Evolutionary conservation across 352 stramenopile species (phyloP).

Genomic region (Aphanomyces stellatus): DNA sequence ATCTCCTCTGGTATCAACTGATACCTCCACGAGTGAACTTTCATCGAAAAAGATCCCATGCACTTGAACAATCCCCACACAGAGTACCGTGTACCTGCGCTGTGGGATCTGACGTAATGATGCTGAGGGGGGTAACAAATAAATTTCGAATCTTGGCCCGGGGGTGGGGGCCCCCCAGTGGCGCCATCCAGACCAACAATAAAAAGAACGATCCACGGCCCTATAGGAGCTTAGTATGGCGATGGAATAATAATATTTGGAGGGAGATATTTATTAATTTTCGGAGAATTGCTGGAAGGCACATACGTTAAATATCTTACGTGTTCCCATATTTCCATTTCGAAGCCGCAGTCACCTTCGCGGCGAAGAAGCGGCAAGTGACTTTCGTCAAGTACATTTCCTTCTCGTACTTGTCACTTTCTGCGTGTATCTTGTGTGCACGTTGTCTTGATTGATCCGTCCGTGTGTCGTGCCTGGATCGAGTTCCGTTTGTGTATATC

Average conservation of each 20-base stretch:
- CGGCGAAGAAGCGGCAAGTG: neutral
- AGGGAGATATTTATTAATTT: conserved; percentile 2
- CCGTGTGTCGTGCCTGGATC: neutral
- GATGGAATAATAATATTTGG: conserved; percentile 4
- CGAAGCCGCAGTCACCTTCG: conserved; percentile 6
- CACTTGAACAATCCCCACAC: no score
- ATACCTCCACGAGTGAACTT: no score
- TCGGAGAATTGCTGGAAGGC: neutral
- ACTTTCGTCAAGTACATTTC: conserved; percentile 6
- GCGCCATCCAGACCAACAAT: neutral
- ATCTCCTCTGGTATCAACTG: no score
- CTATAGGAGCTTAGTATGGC: neutral
- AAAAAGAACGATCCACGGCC: conserved; percentile 2
- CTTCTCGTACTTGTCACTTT: neutral
- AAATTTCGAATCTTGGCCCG: conserved; percentile 6
- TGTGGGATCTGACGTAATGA: no score
- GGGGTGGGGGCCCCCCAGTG: neutral
- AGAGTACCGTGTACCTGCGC: no score
- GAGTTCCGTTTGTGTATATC: neutral
- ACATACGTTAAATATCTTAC: conserved; percentile 13
- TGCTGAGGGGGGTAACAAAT: no score
- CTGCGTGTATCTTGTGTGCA: neutral
- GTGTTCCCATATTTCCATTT: conserved; percentile 12
- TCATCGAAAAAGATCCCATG: no score
- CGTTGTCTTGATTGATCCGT: neutral